Evolutionary conservation across 176 grass and related monocot genomes (phyloP).

Genomic region (Oryza longistaminata): DNA sequence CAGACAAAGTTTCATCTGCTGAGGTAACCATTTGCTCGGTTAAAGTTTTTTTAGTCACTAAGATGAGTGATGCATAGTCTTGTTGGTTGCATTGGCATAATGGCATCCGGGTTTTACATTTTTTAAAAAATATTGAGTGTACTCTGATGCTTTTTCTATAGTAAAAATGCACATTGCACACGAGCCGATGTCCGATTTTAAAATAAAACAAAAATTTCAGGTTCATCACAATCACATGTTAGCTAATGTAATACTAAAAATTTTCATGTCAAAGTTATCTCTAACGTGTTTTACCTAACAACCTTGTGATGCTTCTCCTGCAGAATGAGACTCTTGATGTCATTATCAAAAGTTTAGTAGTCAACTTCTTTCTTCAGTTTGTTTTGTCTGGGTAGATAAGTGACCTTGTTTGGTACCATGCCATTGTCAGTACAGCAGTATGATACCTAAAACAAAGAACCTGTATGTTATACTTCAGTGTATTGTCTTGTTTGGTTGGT

Average conservation of each 20-base stretch:
- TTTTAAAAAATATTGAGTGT: background rate
- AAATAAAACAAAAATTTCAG: background rate
- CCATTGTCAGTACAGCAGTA: background rate
- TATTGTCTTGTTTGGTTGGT: background rate
- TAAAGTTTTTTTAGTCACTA: background rate
- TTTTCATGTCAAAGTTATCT: background rate
- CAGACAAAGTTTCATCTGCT: conserved; percentile 30
- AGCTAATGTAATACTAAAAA: background rate
- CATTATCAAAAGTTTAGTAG: background rate
- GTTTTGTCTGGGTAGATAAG: background rate
- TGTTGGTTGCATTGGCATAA: background rate
- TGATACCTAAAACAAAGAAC: background rate
- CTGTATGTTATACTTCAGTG: background rate
- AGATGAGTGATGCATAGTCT: background rate
- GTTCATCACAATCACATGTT: background rate
- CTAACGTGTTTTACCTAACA: background rate
- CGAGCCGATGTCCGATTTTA: background rate
- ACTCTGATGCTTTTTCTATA: background rate
- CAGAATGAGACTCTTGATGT: background rate
- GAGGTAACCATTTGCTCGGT: conserved; percentile 47
- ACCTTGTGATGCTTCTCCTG: background rate
- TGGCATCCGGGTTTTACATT: too few relatives aligned
- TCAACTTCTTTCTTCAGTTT: background rate
- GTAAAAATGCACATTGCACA: background rate
- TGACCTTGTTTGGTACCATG: background rate